phyloP scores from a whole-genome alignment of 768 basidiomycete genomes.

The Suillus fuscotomentosus region DNA sequence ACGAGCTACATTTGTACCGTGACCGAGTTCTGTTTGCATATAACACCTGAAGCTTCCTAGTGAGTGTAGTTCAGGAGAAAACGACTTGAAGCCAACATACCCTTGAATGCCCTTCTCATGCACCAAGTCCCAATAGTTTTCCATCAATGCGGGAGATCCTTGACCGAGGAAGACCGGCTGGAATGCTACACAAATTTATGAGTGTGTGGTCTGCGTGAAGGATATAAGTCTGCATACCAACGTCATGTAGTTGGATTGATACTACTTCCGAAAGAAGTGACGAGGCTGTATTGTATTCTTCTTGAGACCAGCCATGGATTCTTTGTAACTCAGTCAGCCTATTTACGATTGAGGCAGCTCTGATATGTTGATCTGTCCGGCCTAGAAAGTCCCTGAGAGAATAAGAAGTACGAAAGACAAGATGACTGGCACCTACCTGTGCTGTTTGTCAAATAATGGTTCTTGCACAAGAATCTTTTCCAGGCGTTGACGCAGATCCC shows the following conservation, averaged over 20 bases:
- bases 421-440: conserved; percentile 37
- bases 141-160: conserved; percentile 51
- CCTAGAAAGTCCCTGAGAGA: conserved; percentile 51
- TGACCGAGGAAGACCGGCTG: conserved; percentile 67
- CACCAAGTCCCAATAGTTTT: conserved; percentile 50
- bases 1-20: conserved; percentile 67
- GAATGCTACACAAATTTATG: conserved; percentile 40
- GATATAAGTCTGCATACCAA: conserved; percentile 24
- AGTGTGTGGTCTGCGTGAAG: conserved; percentile 23
- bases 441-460: conserved; percentile 56
- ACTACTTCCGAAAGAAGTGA: conserved; percentile 50
- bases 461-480: conserved; percentile 50
- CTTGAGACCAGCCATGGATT: conserved; percentile 48
- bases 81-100: conserved; percentile 13
- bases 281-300: conserved; percentile 47
- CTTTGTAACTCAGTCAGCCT: conserved; percentile 60
- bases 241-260: conserved; percentile 43
- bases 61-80: too few species aligned
- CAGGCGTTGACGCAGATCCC: conserved; percentile 47
- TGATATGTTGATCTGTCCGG: conserved; percentile 55
- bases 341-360: conserved; percentile 52
- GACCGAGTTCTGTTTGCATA: conserved; percentile 76
- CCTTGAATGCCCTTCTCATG: conserved; percentile 59
- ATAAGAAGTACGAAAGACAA: not conserved
- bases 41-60: conserved; percentile 49